These are phyloP conservation scores for Metschnikowia cubensis DNA, from an alignment of 805 yeast genomes.

Conservation along the genomic window DNA sequence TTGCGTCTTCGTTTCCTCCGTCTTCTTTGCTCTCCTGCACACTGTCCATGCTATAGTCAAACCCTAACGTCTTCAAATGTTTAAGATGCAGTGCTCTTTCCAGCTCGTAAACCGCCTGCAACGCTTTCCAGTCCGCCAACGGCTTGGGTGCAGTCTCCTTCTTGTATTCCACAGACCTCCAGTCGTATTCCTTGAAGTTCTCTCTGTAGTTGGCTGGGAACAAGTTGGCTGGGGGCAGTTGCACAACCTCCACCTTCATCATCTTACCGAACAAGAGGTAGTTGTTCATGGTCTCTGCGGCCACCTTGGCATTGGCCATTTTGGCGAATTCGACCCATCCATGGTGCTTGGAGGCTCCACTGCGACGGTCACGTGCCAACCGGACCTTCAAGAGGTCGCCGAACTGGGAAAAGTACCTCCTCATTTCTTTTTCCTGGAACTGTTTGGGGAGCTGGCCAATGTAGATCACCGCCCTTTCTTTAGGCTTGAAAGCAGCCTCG, in stretches of 20 bases:
- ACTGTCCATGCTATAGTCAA: conserved; percentile 15
- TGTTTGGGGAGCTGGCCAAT: conserved; percentile 92
- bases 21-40: conserved; percentile 1
- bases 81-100: conserved; percentile 43
- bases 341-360: conserved; percentile 88
- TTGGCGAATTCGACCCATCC: conserved; percentile 83
- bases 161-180: conserved; percentile 21
- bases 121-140: conserved; percentile 51
- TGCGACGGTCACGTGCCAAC: conserved; percentile 81
- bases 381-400: conserved; percentile 78
- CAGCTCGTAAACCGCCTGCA: conserved; percentile 44
- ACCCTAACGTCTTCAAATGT: conserved; percentile 38
- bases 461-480: conserved; percentile 65
- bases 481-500: conserved; percentile 20
- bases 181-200: conserved; percentile 14
- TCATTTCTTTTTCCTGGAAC: conserved; percentile 77
- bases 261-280: conserved; percentile 86
- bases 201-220: conserved; percentile 23
- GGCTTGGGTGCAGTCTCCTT: conserved; percentile 57
- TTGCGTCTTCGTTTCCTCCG: neutral
- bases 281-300: conserved; percentile 94
- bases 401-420: conserved; percentile 82
- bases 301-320: conserved; percentile 75
- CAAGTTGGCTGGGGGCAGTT: conserved; percentile 54
- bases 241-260: conserved; percentile 56